phyloP scores from a whole-genome alignment of 164 flowering plant species.

The Magnolia kwangsiensis region DNA sequence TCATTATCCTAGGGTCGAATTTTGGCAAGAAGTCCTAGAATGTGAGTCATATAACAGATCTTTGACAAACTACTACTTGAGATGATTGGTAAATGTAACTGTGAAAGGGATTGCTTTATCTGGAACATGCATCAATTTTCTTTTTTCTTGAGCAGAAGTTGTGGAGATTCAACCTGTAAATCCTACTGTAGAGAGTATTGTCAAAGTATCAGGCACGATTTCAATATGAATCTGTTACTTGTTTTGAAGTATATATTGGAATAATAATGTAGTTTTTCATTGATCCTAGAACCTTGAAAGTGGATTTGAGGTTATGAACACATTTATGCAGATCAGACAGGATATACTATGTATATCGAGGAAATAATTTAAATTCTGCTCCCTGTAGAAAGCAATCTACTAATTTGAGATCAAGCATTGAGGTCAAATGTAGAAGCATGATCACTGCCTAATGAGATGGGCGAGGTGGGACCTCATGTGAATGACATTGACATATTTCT shows the following conservation, averaged over 20 bases:
- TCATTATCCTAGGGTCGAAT: not conserved
- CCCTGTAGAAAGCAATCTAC: not conserved
- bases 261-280: not conserved
- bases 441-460: not conserved
- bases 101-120: not conserved
- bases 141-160: not conserved
- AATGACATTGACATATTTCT: constrained; percentile 1
- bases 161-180: not conserved
- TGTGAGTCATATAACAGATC: not conserved
- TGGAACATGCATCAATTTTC: not conserved
- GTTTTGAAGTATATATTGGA: not conserved
- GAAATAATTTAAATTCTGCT: not conserved
- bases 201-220: no score
- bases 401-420: not conserved
- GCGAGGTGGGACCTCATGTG: not conserved
- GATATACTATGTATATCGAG: not conserved
- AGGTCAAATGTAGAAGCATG: not conserved
- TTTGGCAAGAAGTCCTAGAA: not conserved
- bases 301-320: not conserved
- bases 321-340: constrained; percentile 1
- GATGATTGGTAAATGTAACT: not conserved
- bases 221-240: no score
- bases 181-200: not conserved
- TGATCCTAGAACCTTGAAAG: constrained; percentile 1
- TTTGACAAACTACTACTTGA: not conserved